Base-by-base conservation (phyloP, 1,284 basidiomycete genomes). In the Tilletia setariae region DNA sequence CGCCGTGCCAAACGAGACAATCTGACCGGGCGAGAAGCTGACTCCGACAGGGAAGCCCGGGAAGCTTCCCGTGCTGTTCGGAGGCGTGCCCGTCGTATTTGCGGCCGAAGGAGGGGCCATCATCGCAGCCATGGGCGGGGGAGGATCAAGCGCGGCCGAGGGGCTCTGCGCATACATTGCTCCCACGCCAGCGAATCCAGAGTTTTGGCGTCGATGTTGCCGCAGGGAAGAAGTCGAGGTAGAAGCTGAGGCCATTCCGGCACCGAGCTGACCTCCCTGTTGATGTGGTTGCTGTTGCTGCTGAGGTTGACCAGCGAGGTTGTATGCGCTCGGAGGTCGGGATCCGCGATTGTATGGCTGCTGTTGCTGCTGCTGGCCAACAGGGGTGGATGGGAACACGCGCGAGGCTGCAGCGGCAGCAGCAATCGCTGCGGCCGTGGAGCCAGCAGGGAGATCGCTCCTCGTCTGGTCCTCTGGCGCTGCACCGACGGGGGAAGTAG, bases 11-110 rank as follows among this genome's bases (percentile, higher is more conserved):
- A 61, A 61, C 28, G 56, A 61, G 30, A 61, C 56, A 61, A 61
- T 61, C 56, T 61, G 56, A 35, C 56, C 56, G 4, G 56, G 56
- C 13, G 56, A 61, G 56, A 61, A 61, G 30, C 56, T 61, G 15
- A 61, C 56, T 11, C 56, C 56, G 28, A 61, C 56, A 16, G 56
- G 56, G 56, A 61, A 61, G 28, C 35, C 35, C 4, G 35, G 35
- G 35, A 40, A 40, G 35, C 35, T 40, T 40, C 35, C 35, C 35
- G 35, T 40, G 35, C 35, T 40, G 35, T 40, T 40, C 35, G 35
- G 11, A 11, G 35, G 35, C 11, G 35, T 40, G 28, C 56, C n/a
- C 7, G 25, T 61, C 23, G 25, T 61, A 35, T 30, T 61, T 19
- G 25, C 16, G 19, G 56, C 23, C 11, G 56, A 35, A 16, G 56